A percentile compares a stretch with the other conserved stretches of the same genome.
Evolutionary conservation across 2,329 filamentous ascomycete species (phyloP).

Genomic region (Blastomyces gilchristii): DNA sequence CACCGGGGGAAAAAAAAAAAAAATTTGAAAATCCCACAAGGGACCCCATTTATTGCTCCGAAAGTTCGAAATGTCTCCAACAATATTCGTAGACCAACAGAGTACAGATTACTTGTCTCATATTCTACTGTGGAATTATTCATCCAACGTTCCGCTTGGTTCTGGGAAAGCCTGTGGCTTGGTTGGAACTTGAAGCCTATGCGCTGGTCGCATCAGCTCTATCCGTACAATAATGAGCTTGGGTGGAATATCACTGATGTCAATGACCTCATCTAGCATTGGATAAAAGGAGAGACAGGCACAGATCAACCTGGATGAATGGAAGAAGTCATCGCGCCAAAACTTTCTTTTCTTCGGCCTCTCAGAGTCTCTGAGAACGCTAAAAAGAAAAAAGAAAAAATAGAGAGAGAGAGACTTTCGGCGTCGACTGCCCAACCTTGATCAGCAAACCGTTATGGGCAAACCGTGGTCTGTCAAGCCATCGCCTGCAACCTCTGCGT

Average conservation of each 20-base stretch:
- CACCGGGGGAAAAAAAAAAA: background rate
- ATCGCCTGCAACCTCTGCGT: background rate
- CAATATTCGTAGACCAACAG: no score
- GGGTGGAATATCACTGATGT: background rate
- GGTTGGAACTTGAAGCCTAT: background rate
- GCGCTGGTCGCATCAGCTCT: background rate
- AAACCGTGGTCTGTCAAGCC: background rate
- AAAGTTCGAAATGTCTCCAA: no score
- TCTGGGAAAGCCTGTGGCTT: background rate
- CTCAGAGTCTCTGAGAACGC: no score
- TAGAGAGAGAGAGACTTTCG: no score
- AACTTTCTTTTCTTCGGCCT: no score
- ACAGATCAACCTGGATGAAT: no score
- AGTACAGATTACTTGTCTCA: background rate
- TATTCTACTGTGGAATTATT: background rate
- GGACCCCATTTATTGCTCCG: background rate
- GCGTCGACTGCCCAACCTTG: background rate
- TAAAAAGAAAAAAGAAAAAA: no score
- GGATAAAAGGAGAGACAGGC: no score
- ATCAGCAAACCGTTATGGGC: background rate
- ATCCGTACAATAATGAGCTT: background rate
- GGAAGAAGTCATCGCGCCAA: no score
- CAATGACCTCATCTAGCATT: background rate
- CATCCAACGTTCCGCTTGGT: background rate
- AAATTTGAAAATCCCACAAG: background rate